A percentile compares a stretch with the other conserved stretches of the same genome.
Conservation (phyloP, 2,329 filamentous ascomycete genomes). For the Ophiostoma montium region DNA sequence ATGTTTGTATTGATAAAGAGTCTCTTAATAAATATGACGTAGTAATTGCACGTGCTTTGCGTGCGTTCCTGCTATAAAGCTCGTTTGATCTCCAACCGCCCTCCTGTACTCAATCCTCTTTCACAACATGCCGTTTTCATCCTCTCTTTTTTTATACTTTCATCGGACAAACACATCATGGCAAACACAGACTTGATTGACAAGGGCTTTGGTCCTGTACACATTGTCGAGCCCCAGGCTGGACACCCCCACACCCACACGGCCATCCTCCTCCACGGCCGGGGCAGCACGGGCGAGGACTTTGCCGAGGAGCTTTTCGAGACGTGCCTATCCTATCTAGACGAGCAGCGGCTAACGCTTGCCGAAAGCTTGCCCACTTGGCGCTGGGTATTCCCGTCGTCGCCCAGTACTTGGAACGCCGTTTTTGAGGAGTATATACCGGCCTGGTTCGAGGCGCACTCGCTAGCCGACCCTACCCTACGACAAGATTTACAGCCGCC, state of each 20-base stretch:
- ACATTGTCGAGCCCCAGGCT: conserved; percentile 1
- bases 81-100: too few relatives aligned
- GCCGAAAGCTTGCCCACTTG: conserved; percentile 28
- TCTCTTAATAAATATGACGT: too few relatives aligned
- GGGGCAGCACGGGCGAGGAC: conserved; percentile 23
- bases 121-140: too few relatives aligned
- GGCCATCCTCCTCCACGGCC: conserved; percentile 30
- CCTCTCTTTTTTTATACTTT: too few relatives aligned
- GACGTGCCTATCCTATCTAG: conserved; percentile 18
- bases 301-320: conserved; percentile 20
- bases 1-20: too few relatives aligned
- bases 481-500: conserved; percentile 28
- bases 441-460: conserved; percentile 37
- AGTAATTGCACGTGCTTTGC: too few relatives aligned
- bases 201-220: conserved; percentile 1
- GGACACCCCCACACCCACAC: conserved; percentile 24
- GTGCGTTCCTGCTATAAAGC: too few relatives aligned
- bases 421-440: conserved; percentile 13
- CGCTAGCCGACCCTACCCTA: conserved; percentile 24
- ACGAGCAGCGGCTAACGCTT: conserved; percentile 17
- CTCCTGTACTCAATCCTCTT: too few relatives aligned
- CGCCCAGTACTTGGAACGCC: conserved; percentile 19
- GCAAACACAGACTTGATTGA: not conserved
- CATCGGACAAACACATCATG: too few relatives aligned
- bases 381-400: conserved; percentile 35